These are phyloP conservation scores for Calophaca sinica DNA, from an alignment of 306 rosid species.

Conservation along the genomic window DNA sequence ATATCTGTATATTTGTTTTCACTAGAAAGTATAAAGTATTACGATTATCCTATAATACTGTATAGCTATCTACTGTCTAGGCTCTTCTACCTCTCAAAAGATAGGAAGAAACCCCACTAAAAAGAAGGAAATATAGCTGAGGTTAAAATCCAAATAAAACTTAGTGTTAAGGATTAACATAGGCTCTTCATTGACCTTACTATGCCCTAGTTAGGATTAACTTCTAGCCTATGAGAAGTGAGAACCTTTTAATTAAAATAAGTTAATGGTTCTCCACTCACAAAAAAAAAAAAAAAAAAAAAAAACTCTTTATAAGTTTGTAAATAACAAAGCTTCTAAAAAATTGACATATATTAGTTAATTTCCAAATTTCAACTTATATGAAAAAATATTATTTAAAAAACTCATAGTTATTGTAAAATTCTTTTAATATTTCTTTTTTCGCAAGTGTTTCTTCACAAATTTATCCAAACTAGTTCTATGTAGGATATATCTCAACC, in stretches of 20 bases:
- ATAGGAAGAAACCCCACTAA: conserved; percentile 10
- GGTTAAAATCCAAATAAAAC: conserved; percentile 8
- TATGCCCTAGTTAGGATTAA: neutral
- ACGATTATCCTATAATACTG: neutral
- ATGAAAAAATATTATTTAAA: neutral
- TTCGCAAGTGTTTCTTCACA: neutral
- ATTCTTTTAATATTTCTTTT: neutral
- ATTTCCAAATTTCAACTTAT: too few species aligned
- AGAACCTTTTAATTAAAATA: neutral
- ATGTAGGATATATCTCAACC: conserved; percentile 37
- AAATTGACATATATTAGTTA: too few species aligned
- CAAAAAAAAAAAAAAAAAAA: too few species aligned
- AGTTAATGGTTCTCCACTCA: neutral
- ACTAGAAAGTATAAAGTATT: neutral
- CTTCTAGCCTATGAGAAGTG: neutral
- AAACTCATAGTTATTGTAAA: neutral
- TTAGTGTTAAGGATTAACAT: too few species aligned
- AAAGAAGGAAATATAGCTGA: conserved; percentile 7
- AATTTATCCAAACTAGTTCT: conserved; percentile 8
- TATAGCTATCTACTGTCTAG: neutral
- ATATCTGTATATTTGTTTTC: neutral
- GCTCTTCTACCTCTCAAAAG: conserved; percentile 38
- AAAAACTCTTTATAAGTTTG: too few species aligned
- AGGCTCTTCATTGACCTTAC: conserved; percentile 28
- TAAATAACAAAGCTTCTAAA: too few species aligned